phyloP scores from a whole-genome alignment of 2,329 filamentous ascomycete species.

The Penicillium janthinellum region DNA sequence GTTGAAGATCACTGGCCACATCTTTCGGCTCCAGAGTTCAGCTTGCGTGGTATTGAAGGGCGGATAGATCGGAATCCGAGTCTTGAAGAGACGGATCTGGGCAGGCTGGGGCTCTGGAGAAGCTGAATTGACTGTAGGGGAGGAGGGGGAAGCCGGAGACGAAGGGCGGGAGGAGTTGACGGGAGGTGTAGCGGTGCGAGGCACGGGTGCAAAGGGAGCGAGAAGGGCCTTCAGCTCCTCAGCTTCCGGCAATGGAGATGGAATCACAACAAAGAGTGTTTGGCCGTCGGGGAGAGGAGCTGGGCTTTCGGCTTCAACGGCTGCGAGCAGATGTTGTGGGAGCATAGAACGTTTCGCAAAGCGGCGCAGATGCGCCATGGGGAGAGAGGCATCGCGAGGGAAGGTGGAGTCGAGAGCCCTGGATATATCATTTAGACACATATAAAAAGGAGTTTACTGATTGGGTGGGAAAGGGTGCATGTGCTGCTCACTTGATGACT shows the following conservation, averaged over 20 bases:
- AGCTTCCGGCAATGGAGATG: constrained; percentile 43
- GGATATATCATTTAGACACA: background rate
- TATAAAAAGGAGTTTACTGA: no score
- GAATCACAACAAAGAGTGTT: constrained; percentile 46
- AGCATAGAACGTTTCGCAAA: constrained; percentile 42
- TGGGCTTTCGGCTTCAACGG: constrained; percentile 23
- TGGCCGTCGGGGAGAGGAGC: constrained; percentile 16
- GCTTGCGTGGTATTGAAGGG: constrained; percentile 45
- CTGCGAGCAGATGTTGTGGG: constrained; percentile 32
- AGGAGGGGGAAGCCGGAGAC: background rate
- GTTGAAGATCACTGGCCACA: constrained; percentile 51
- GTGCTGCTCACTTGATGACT: constrained; percentile 44
- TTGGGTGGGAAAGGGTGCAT: background rate
- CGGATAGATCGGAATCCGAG: constrained; percentile 44
- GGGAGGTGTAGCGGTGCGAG: constrained; percentile 1
- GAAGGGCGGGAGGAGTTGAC: background rate
- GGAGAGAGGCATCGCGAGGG: constrained; percentile 35
- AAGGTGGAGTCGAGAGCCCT: constrained; percentile 45
- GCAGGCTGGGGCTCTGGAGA: constrained; percentile 9
- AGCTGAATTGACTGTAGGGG: background rate
- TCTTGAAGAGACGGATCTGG: constrained; percentile 33
- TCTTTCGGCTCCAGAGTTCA: constrained; percentile 42
- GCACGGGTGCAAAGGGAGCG: constrained; percentile 31
- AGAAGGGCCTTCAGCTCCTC: constrained; percentile 39
- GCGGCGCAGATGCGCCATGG: constrained; percentile 44